Evolutionary conservation across 805 yeast genomes (phyloP).

Genomic region (Hanseniaspora nectarophila): DNA sequence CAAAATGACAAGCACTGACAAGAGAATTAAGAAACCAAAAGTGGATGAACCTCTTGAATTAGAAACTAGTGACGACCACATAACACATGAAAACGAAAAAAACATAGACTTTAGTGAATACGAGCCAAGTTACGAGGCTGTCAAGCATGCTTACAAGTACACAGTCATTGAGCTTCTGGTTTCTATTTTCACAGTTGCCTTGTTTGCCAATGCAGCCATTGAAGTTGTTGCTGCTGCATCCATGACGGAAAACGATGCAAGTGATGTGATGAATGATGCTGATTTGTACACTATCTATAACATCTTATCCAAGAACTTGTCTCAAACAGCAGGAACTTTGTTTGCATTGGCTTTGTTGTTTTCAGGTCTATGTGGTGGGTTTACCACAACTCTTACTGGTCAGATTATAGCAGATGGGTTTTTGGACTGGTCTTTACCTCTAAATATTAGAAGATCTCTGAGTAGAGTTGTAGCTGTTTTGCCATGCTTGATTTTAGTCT

Average conservation of each 20-base stretch:
- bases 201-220: conserved; percentile 82
- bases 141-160: conserved; percentile 65
- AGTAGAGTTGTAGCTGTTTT: conserved; percentile 76
- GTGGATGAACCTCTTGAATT: conserved; percentile 23
- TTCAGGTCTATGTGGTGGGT: conserved; percentile 87
- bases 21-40: not conserved
- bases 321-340: conserved; percentile 68
- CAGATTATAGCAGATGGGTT: conserved; percentile 94
- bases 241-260: conserved; percentile 33
- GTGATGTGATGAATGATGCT: conserved; percentile 47
- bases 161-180: conserved; percentile 73
- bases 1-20: not conserved
- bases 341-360: conserved; percentile 77
- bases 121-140: conserved; percentile 71
- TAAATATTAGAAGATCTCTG: conserved; percentile 65
- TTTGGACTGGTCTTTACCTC: conserved; percentile 65
- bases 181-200: conserved; percentile 77
- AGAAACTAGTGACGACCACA: not conserved
- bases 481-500: conserved; percentile 70
- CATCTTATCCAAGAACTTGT: conserved; percentile 47
- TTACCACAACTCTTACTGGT: conserved; percentile 88
- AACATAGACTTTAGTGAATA: conserved; percentile 37
- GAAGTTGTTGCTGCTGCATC: conserved; percentile 90
- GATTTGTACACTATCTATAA: conserved; percentile 74
- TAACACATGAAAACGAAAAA: conserved; percentile 23